Evolutionary conservation across 495 filamentous ascomycete species (phyloP), one percentile per base, ranked within the genome.

Genomic region (Aspergillus kassunensis): DNA sequence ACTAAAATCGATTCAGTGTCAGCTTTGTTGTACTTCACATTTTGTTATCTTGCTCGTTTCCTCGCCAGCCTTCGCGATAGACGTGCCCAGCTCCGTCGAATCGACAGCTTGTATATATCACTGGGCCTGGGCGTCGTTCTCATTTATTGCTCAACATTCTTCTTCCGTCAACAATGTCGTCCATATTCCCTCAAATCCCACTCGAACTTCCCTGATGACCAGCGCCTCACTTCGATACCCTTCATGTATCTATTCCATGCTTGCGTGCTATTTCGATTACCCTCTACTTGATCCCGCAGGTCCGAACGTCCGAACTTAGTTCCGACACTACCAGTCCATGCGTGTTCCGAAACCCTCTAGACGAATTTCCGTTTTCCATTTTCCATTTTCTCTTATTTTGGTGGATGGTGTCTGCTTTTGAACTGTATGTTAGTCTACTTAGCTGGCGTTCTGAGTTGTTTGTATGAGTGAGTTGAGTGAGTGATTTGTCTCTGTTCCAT

Each of bases 301-400:
- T 55, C 56, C 62, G 59, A 65, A 65, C 59, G 62, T 55, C 56
- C 62, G 59, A 65, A 65, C 59, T 30, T 65, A 65, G 48, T 62
- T 50, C 18, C 33, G n/a, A n/a, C n/a, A n/a, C 49, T 19, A 21
- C 15, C 21, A 16, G 13, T 43, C 24, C 18, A 24, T 47, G 40
- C 44, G 34, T 39, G 34, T 11, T 25, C 11, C 20, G 6, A 53
- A 53, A 46, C 13, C 16, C 18, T 16, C 23, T 46, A 46, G 44
- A 46, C 11, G 19, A 36, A 30, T 18, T 48, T n/a, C 18, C 37
- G 4, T 34, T n/a, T n/a, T n/a, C n/a, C n/a, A 34, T 39, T 36
- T 25, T 29, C 20, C 44, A 11, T 48, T 39, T 34, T 21, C 34
- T 18, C 10, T 44, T 33, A 50, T 12, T 27, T 44, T 23, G 44